Evolutionary conservation across 345 rosid species (phyloP).

Genomic region (Pseudoturritis turrita): DNA sequence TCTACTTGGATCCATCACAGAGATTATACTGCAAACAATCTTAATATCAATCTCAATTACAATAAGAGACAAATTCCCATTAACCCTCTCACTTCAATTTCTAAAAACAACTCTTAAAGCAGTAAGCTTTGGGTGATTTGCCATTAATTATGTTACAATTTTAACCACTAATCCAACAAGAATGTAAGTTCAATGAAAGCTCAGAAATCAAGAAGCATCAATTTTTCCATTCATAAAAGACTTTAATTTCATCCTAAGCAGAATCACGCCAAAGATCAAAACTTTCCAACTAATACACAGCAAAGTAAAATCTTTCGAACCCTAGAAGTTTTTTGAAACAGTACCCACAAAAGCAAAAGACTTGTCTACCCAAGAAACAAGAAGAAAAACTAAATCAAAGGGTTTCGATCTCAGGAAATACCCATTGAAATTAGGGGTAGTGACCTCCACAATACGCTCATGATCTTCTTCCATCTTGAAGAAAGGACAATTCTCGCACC

Average conservation of each 20-base stretch:
- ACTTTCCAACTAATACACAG: background rate
- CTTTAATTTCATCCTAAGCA: background rate
- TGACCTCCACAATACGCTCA: conserved; percentile 78
- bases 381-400: background rate
- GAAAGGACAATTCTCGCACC: conserved; percentile 84
- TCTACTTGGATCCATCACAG: conserved; percentile 92
- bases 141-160: background rate
- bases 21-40: conserved; percentile 55
- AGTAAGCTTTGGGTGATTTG: background rate
- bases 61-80: background rate
- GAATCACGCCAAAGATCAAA: background rate
- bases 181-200: background rate
- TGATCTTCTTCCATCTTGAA: conserved; percentile 86
- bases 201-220: background rate
- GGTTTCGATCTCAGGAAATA: conserved; percentile 7
- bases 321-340: background rate
- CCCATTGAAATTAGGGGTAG: conserved; percentile 88
- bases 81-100: background rate
- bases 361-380: background rate
- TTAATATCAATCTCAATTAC: background rate
- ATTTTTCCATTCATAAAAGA: background rate
- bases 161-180: background rate
- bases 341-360: background rate
- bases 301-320: background rate
- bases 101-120: background rate